Evolutionary conservation across 192 early-diverging fungal species (phyloP).

Genomic region (Tieghemiomyces parasiticus): DNA sequence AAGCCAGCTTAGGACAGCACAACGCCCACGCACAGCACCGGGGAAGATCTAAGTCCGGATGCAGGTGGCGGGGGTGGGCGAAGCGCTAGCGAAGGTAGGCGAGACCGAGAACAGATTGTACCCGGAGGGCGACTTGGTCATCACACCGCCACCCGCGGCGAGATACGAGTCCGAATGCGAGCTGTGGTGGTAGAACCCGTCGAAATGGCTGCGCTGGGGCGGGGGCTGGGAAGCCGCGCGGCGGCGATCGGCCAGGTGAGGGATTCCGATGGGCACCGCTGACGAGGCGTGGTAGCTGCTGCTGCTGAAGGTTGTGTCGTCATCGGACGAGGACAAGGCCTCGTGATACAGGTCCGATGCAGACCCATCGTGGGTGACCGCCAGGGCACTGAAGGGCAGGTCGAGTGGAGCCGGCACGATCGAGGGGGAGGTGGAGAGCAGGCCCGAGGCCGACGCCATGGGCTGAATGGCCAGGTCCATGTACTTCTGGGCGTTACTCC

Average conservation of each 20-base stretch:
- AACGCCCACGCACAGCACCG: too few species aligned
- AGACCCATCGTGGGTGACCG: not conserved
- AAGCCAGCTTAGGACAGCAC: too few species aligned
- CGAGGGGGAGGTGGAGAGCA: not conserved
- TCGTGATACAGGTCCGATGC: not conserved
- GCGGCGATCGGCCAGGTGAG: not conserved
- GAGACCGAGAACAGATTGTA: conserved; percentile 10
- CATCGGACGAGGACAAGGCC: conserved; percentile 1
- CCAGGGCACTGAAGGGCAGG: not conserved
- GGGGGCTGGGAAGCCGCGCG: not conserved
- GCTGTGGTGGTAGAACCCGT: not conserved
- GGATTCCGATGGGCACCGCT: not conserved
- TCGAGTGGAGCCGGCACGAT: not conserved
- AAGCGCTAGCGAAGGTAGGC: conserved; percentile 9
- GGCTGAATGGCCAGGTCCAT: not conserved
- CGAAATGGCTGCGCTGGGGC: not conserved
- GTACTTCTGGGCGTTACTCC: conserved; percentile 10
- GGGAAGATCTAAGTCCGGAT: conserved; percentile 2
- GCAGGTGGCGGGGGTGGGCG: not conserved
- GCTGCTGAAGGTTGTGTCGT: not conserved
- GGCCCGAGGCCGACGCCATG: not conserved
- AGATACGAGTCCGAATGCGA: not conserved
- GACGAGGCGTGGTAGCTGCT: not conserved
- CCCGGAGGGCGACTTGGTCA: not conserved
- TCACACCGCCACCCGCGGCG: not conserved